Base-by-base conservation (phyloP, 1,284 basidiomycete species). In the Irpex sp. region DNA sequence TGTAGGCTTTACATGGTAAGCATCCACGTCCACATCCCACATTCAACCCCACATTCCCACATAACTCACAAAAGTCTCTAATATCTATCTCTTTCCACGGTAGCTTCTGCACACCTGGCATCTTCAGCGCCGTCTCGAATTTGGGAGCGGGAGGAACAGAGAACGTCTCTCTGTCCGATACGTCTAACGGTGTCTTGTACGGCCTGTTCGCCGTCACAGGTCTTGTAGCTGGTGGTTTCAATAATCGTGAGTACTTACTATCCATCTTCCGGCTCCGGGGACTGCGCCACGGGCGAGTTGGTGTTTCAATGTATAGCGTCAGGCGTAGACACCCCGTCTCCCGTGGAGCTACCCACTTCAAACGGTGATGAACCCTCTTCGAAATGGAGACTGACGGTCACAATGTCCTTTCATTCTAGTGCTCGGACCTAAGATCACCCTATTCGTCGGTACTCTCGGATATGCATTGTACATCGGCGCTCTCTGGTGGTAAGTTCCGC, bases 401-500 rank as follows among this genome's bases (percentile, higher is more conserved):
- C 9, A 35, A 35, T 35, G 16, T 16, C 42, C 18, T 45, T 18
- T 18, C 10, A 18, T 51, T 45, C 5, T 60, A 74, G 74, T 75
- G 28, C 75, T 84, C 45, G 82, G 82, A 8, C 74, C 78, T 19
- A 69, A 76, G 10, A 62, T 77, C 9, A 82, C 82, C 0, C 74
- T 84, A 28, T 74, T 76, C 53, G 58, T 83, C 52, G 82, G 82
- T 14, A 78, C 78, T 3, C 65, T 75, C 12, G 78, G 78, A 2
- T 81, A 81, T 58, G 72, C 73, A 3, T 75, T 83, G 61, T 83
- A 83, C 67, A 77, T 83, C 63, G 81, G 78, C 3, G 70, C 78
- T 2, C 68, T 73, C 54, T 76, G 77, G 74, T 74, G 73, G 74
- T 76, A 63, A 42, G 74, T 67, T 36, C 1, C 14, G 5, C 39